phyloP scores from a whole-genome alignment of 805 yeast species.

The Zygosaccharomyces siamensis region DNA sequence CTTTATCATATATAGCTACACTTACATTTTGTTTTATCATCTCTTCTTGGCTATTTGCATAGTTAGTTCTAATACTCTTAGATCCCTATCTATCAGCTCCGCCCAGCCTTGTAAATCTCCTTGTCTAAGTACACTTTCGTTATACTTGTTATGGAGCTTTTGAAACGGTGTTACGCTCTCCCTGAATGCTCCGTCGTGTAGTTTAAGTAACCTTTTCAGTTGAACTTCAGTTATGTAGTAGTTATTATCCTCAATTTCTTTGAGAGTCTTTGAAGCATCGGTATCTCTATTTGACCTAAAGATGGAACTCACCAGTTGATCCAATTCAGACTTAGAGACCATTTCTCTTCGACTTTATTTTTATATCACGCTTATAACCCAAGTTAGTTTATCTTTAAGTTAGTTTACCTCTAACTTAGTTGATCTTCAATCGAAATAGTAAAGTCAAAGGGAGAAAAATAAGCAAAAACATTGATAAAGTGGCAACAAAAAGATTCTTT shows the following conservation, averaged over 20 bases:
- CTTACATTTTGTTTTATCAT: constrained; percentile 9
- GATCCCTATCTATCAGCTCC: constrained; percentile 65
- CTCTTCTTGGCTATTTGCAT: constrained; percentile 35
- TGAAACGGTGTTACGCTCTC: constrained; percentile 24
- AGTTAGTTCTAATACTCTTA: constrained; percentile 65
- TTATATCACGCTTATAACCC: not conserved
- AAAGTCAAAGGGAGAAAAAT: not conserved
- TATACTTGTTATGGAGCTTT: constrained; percentile 22
- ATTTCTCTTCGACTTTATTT: constrained; percentile 1
- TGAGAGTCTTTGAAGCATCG: constrained; percentile 16
- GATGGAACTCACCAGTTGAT: constrained; percentile 13
- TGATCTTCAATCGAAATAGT: not conserved
- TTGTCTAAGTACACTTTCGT: constrained; percentile 17
- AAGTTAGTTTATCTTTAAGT: not conserved
- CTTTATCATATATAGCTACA: not conserved
- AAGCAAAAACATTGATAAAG: not conserved
- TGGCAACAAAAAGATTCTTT: not conserved
- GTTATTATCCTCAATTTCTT: constrained; percentile 28
- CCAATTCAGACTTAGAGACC: constrained; percentile 11
- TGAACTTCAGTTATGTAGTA: constrained; percentile 27
- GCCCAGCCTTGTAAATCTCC: constrained; percentile 51
- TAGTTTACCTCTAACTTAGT: not conserved
- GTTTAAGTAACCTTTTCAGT: constrained; percentile 22
- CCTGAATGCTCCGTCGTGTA: constrained; percentile 29
- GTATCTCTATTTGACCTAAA: constrained; percentile 17